Evolutionary conservation across 768 basidiomycete species (phyloP).

Genomic region (Kondoa malvinella): DNA sequence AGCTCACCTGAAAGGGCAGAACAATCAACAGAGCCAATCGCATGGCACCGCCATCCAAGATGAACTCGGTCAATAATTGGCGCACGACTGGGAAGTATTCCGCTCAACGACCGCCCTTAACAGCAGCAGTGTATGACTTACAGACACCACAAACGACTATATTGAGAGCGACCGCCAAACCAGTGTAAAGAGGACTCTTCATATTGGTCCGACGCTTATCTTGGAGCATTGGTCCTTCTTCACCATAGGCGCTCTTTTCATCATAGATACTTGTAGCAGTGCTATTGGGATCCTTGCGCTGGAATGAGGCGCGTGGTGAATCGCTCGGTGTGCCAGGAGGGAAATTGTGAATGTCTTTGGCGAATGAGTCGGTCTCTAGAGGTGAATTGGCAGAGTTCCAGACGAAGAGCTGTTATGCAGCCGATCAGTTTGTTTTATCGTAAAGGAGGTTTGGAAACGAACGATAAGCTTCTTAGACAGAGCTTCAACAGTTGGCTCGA

Average conservation of each 20-base stretch:
- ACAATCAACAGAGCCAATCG: conserved; percentile 2
- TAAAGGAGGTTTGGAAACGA: not conserved
- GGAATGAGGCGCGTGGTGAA: not conserved
- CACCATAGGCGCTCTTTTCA: not conserved
- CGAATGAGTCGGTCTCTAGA: not conserved
- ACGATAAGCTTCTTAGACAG: not conserved
- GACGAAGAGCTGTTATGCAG: not conserved
- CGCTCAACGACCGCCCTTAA: not conserved
- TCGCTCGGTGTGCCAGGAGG: not conserved
- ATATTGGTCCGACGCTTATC: not conserved
- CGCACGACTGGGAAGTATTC: not conserved
- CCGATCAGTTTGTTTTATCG: not conserved
- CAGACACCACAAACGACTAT: conserved; percentile 2
- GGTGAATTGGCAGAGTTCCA: not conserved
- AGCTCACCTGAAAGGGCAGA: conserved; percentile 9
- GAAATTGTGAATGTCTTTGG: no score
- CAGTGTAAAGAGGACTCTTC: conserved; percentile 6
- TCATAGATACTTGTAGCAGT: not conserved
- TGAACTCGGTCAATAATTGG: not conserved
- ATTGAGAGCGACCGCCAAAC: conserved; percentile 6
- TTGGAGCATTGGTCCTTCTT: not conserved
- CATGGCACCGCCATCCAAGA: not conserved
- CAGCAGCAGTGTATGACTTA: not conserved
- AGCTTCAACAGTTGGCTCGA: conserved; percentile 29
- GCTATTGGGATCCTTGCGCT: not conserved